Conservation (phyloP, 2,329 filamentous ascomycete species). For the Sporothrix schenckii region DNA sequence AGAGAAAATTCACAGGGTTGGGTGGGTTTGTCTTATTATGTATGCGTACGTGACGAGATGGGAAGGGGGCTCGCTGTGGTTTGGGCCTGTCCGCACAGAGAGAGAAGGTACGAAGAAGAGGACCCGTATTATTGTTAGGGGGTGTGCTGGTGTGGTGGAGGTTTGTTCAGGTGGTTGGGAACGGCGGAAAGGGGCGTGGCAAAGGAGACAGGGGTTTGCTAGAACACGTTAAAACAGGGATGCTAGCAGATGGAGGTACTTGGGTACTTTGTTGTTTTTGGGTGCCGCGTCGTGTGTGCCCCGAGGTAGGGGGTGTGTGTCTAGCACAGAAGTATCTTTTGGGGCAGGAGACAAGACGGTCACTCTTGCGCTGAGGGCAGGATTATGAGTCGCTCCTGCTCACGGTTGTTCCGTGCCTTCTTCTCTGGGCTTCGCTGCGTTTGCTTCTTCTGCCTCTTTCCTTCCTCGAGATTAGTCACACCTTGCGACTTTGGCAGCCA, state of each 20-base stretch:
- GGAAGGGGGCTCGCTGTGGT: conserved; percentile 26
- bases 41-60: conserved; percentile 27
- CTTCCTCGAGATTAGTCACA: conserved; percentile 35
- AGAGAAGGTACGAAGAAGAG: conserved; percentile 26
- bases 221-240: conserved; percentile 33
- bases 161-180: conserved; percentile 19
- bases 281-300: conserved; percentile 19
- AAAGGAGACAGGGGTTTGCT: not conserved
- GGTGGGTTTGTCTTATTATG: conserved; percentile 32
- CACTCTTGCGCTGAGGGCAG: not conserved
- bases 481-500: conserved; percentile 26
- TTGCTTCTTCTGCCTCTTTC: conserved; percentile 24
- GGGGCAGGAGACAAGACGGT: not conserved
- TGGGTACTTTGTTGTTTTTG: conserved; percentile 21
- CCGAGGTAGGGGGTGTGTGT: conserved; percentile 36
- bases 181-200: conserved; percentile 19
- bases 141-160: not conserved
- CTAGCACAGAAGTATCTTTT: conserved; percentile 35
- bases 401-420: not conserved
- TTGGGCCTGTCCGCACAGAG: conserved; percentile 22
- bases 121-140: conserved; percentile 12
- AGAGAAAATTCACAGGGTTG: conserved; percentile 27
- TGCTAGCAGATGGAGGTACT: conserved; percentile 30
- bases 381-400: not conserved
- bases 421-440: conserved; percentile 17